Conservation (phyloP, 1,284 basidiomycete genomes). For the Moesziomyces sp. region DNA sequence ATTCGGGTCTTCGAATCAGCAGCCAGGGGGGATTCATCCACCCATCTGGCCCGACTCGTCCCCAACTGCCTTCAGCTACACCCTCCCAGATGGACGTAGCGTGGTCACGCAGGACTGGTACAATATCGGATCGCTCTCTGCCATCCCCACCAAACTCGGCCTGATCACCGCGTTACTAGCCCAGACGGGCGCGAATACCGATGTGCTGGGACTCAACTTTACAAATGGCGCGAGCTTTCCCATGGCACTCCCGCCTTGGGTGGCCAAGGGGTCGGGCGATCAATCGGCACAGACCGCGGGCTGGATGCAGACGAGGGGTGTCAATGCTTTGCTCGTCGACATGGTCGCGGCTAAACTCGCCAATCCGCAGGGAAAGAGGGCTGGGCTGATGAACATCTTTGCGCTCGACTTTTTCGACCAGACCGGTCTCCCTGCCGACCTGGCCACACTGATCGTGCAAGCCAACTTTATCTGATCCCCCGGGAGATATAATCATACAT, state of each 20-base stretch:
- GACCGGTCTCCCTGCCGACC: conserved; percentile 18
- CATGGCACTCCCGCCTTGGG: conserved; percentile 44
- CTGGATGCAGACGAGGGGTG: conserved; percentile 26
- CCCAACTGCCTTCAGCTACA: conserved; percentile 22
- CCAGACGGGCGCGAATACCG: conserved; percentile 12
- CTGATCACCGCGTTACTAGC: conserved; percentile 25
- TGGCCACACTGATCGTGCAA: conserved; percentile 40
- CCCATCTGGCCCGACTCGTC: conserved; percentile 55
- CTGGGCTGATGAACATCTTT: conserved; percentile 36
- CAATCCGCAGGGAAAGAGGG: not conserved
- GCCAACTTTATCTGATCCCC: conserved; percentile 40
- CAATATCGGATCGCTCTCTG: conserved; percentile 37
- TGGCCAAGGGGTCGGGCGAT: conserved; percentile 39
- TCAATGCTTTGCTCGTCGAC: conserved; percentile 38
- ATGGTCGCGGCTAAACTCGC: conserved; percentile 18
- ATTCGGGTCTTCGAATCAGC: conserved; percentile 30
- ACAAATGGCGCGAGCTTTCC: conserved; percentile 41
- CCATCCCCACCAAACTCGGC: conserved; percentile 35
- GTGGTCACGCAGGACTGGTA: conserved; percentile 58
- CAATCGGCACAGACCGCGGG: conserved; percentile 5
- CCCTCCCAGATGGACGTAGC: conserved; percentile 12
- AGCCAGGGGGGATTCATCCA: conserved; percentile 55
- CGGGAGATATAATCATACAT: no score
- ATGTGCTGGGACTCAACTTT: conserved; percentile 38
- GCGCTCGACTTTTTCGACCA: conserved; percentile 55